Conservation (phyloP, 805 yeast species). For the Pichia californica region DNA sequence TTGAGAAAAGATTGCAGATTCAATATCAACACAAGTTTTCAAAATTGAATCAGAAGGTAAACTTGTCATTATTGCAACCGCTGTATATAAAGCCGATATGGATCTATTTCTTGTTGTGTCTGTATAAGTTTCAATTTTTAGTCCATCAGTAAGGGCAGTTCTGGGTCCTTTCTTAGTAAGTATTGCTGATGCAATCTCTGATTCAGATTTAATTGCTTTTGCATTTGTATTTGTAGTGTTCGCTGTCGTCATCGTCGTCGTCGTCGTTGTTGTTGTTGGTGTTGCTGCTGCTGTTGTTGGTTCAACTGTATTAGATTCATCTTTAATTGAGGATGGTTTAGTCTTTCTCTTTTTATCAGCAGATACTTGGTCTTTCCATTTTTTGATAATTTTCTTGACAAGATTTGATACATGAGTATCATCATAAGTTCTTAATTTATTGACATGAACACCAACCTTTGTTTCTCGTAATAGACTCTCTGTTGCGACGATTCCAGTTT, state of each 20-base stretch:
- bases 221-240: background rate
- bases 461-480: slow-evolving; percentile 86
- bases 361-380: slow-evolving; percentile 87
- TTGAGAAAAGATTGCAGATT: slow-evolving; percentile 56
- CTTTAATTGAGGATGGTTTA: background rate
- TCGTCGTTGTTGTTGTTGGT: background rate
- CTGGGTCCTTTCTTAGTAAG: slow-evolving; percentile 41
- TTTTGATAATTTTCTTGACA: slow-evolving; percentile 76
- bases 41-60: slow-evolving; percentile 47
- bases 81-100: slow-evolving; percentile 77
- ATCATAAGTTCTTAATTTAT: slow-evolving; percentile 66
- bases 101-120: slow-evolving; percentile 81
- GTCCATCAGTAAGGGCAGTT: slow-evolving; percentile 75
- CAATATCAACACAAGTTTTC: slow-evolving; percentile 62
- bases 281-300: slow-evolving; percentile 6
- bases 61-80: slow-evolving; percentile 74
- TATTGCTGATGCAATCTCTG: slow-evolving; percentile 27
- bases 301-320: too few relatives aligned
- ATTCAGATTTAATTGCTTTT: slow-evolving; percentile 31
- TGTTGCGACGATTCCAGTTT: slow-evolving; percentile 72
- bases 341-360: slow-evolving; percentile 41
- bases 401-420: slow-evolving; percentile 62
- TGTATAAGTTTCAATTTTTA: slow-evolving; percentile 60
- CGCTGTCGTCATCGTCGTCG: background rate
- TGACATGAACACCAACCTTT: slow-evolving; percentile 94